Base-by-base conservation (phyloP, 1,284 basidiomycete genomes). In the Apiotrichum brassicae region DNA sequence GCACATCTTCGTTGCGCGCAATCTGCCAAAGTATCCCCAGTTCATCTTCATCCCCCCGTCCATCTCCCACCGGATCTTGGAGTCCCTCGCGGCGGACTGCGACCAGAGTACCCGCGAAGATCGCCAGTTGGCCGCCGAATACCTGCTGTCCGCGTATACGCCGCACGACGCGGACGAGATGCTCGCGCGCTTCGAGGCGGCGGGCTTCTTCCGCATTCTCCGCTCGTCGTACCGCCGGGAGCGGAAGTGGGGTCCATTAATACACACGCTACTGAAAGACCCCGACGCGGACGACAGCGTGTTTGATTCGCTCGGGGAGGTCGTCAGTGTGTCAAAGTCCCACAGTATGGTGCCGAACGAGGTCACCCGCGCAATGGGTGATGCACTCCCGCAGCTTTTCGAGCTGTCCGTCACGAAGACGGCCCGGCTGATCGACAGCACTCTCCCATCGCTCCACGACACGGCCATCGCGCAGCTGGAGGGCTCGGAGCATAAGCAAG, bases 1-100 rank as follows among this genome's bases (percentile, higher is more conserved):
- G 43, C 83, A 92, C 66, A 97, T 98, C 59, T 99, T 99, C 71
- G 81, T 97, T 51, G 89, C 95, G 1, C 85, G 93, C 51, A 99
- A 97, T 68, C 82, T 95, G 14, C 89, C 95, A 0, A 98, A 97
- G 74, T 99, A 97, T 71, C 84, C 86, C 0, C 92, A 97, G 71
- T 92, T 86, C 72, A 79, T 97, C 52, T 75, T 80, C 50, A 78
- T 93, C 33, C 73, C 82, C 0, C 82, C 81, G 3, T 83, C 80
- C 37, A 76, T 81, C 2, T 77, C 92, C 5, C 84, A 91, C 57
- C 76, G 76, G 36, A 82, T 97, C 56, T 80, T 99, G 32, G 77
- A 86, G 41, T 80, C 81, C 9, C 81, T 99, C 11, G 82, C 88
- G 0, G 74, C 78, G 24, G 88, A 92, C 62, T 71, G 78, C 0